Evolutionary conservation across 495 filamentous ascomycete species (phyloP).

Genomic region (Daldinia loculata): DNA sequence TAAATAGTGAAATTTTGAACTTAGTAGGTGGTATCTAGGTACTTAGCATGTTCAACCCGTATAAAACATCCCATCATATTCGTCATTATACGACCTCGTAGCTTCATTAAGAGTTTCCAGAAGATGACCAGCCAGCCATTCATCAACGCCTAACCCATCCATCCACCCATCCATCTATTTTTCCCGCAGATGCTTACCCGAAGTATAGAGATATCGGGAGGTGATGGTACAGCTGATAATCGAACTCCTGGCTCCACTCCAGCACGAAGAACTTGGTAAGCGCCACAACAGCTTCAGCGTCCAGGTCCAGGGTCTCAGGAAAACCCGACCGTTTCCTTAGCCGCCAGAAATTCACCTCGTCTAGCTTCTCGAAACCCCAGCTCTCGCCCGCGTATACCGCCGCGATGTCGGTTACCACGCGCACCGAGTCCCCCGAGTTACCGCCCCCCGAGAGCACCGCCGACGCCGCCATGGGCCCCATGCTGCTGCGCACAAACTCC

Average conservation of each 20-base stretch:
- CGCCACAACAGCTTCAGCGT: slow-evolving; percentile 40
- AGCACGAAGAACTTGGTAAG: slow-evolving; percentile 51
- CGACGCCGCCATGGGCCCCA: slow-evolving; percentile 43
- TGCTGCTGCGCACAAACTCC: slow-evolving; percentile 40
- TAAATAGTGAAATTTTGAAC: background rate
- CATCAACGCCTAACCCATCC: background rate
- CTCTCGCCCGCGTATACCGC: slow-evolving; percentile 13
- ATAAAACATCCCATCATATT: background rate
- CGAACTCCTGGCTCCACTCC: slow-evolving; percentile 52
- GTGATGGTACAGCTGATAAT: slow-evolving; percentile 53
- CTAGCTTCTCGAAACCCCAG: slow-evolving; percentile 20
- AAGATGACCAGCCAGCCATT: background rate
- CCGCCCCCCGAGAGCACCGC: slow-evolving; percentile 45
- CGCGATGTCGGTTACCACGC: slow-evolving; percentile 43
- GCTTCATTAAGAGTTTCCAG: background rate
- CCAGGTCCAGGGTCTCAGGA: background rate
- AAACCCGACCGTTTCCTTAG: too few relatives aligned
- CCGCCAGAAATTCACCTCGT: slow-evolving; percentile 38
- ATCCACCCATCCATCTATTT: background rate
- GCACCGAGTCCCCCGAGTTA: slow-evolving; percentile 47
- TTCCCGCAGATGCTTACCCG: slow-evolving; percentile 9
- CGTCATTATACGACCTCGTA: background rate
- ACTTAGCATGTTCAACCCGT: background rate
- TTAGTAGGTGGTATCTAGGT: background rate
- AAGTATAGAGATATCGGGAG: slow-evolving; percentile 47